phyloP scores from a whole-genome alignment of 345 rosid genomes.

The Corymbia maculata region DNA sequence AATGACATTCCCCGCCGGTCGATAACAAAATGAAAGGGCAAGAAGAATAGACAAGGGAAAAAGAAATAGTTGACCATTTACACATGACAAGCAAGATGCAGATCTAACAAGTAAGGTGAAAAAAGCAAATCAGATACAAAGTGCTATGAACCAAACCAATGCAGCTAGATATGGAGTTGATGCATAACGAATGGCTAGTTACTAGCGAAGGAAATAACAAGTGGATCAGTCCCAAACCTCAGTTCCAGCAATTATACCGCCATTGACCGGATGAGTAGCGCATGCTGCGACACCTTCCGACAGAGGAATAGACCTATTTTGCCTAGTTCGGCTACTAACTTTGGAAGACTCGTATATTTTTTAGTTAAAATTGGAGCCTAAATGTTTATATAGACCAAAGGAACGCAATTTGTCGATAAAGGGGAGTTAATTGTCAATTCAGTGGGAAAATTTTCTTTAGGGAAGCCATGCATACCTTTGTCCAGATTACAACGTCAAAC shows the following conservation, averaged over 20 bases:
- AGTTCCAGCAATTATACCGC: constrained; percentile 73
- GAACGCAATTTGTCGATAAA: too few relatives aligned
- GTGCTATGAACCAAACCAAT: background rate
- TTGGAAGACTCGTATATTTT: background rate
- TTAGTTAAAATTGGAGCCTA: too few relatives aligned
- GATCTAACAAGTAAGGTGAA: background rate
- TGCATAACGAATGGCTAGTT: background rate
- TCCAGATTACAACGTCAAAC: too few relatives aligned
- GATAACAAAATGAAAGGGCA: background rate
- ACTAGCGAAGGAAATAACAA: background rate
- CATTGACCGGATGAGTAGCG: constrained; percentile 68
- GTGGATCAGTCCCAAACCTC: constrained; percentile 34
- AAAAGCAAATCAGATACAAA: background rate
- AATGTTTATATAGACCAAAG: too few relatives aligned
- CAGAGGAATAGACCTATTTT: constrained; percentile 64
- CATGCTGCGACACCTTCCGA: constrained; percentile 65
- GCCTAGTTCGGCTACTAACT: constrained; percentile 10
- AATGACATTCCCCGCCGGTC: background rate
- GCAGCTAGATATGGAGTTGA: background rate
- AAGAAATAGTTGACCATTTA: background rate
- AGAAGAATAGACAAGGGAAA: background rate
- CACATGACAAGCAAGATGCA: background rate
- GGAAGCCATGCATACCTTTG: too few relatives aligned
- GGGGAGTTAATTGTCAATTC: background rate
- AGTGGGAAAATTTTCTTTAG: too few relatives aligned